Percentiles rank a stretch among this genome's conserved stretches.
These are phyloP conservation scores for Kazachstania martiniae DNA, from an alignment of 805 yeast genomes.

Conservation along the genomic window DNA sequence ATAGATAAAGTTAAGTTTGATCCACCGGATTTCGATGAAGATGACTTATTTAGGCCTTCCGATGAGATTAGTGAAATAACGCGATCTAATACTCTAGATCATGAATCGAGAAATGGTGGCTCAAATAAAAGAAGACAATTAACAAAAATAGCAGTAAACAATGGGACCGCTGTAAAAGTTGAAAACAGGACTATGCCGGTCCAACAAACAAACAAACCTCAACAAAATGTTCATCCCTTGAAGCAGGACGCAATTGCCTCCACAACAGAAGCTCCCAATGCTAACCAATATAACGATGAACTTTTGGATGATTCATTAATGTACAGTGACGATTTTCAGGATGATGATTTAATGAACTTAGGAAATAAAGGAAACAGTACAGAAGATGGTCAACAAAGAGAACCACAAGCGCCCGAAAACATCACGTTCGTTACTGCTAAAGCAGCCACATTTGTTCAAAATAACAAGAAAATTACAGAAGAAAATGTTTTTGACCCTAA, in stretches of 20 bases:
- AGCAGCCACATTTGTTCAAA: conserved; percentile 47
- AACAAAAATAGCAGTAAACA: conserved; percentile 7
- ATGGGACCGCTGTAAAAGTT: neutral
- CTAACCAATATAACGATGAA: conserved; percentile 19
- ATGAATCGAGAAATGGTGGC: conserved; percentile 1
- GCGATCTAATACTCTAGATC: conserved; percentile 19
- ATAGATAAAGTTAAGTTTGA: conserved; percentile 34
- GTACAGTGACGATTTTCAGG: conserved; percentile 39
- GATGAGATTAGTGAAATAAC: conserved; percentile 26
- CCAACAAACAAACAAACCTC: too few species aligned
- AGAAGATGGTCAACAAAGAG: neutral
- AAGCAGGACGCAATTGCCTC: neutral
- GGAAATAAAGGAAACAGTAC: conserved; percentile 8
- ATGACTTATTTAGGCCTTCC: conserved; percentile 30
- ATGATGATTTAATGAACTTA: conserved; percentile 29
- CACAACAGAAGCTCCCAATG: neutral
- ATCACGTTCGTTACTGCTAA: conserved; percentile 51
- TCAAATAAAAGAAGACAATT: conserved; percentile 18
- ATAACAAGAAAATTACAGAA: conserved; percentile 30
- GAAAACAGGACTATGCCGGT: neutral
- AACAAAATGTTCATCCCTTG: too few species aligned
- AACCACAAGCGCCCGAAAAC: conserved; percentile 6
- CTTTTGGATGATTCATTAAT: conserved; percentile 42
- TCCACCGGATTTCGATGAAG: conserved; percentile 37
- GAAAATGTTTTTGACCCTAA: conserved; percentile 44